Evolutionary conservation across 208 protist species (phyloP), one percentile per base, ranked within the genome.

Genomic region (Vickermania spadyakhi): DNA sequence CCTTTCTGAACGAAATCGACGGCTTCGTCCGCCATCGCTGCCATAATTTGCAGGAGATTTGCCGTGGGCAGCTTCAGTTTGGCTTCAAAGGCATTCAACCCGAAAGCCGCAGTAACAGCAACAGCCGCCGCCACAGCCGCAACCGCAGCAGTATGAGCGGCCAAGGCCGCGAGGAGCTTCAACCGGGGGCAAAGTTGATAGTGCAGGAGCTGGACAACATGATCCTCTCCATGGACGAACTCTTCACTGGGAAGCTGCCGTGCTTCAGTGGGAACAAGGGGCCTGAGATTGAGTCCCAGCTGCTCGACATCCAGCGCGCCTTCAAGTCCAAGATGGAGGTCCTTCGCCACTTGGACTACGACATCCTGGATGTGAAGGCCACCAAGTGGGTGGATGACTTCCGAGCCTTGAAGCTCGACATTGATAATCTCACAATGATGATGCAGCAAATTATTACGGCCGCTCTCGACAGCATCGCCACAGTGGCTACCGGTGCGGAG

Each of bases 311-410:
- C 63, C 95, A 98, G 82, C 83, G 80, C 25, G 75, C 86, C 58
- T 98, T 97, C 70, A 88, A 96, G 63, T 59, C 77, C 5, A 93
- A 95, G 75, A 93, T 97, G 73, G 79, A 89, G 52, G 68, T 81
- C 56, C 81, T 99, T 28, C 84, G 86, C 11, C 68, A 83, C 55
- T 77, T 98, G 41, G 79, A 94, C 30, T 98, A 98, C 69, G 80
- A 97, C 70, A 96, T 99, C 60, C 86, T 99, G 50, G 97, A 99
- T 65, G 97, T 99, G 31, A 98, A 98, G 77, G 83, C 91, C 5
- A 98, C 97, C 26, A 68, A 85, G 58, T 99, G 96, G 96, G 92
- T 98, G 42, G 96, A 98, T 70, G 96, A 99, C 74, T 99, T 96
- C 82, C 91, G 91, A 56, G 70, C 81, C 5, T 94, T 98, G 71